These are phyloP conservation scores for Kuraishia hungarica DNA, from an alignment of 805 yeast species.

Conservation along the genomic window DNA sequence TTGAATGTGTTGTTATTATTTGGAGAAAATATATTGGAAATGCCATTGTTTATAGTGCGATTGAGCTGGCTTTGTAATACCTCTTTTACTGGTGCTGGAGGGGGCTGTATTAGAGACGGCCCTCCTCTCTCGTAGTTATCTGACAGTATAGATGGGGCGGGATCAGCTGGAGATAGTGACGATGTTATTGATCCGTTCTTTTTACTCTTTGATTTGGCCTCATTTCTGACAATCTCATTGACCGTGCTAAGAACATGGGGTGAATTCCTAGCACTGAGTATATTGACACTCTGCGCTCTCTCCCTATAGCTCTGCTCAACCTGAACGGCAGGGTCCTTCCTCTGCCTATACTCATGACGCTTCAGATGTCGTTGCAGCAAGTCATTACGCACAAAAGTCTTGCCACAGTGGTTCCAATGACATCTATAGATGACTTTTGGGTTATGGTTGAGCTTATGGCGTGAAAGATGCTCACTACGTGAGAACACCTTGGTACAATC, in stretches of 20 bases:
- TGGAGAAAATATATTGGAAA: too few species aligned
- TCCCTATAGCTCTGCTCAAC: neutral
- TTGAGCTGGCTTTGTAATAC: too few species aligned
- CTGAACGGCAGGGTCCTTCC: slow-evolving; percentile 2
- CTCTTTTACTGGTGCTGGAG: too few species aligned
- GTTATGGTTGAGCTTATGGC: slow-evolving; percentile 57
- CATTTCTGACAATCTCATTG: too few species aligned
- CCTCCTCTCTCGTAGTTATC: too few species aligned
- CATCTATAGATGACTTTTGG: slow-evolving; percentile 49
- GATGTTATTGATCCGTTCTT: too few species aligned
- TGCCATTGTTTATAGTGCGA: too few species aligned
- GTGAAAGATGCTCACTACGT: slow-evolving; percentile 53
- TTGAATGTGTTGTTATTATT: too few species aligned
- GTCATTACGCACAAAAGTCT: slow-evolving; percentile 58
- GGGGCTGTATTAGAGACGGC: too few species aligned
- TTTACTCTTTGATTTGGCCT: too few species aligned
- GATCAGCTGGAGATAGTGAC: too few species aligned
- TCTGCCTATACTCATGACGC: slow-evolving; percentile 26
- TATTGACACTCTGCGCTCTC: neutral
- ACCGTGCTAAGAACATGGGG: neutral
- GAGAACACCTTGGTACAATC: slow-evolving; percentile 50
- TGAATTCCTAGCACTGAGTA: neutral
- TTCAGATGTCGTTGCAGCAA: slow-evolving; percentile 36
- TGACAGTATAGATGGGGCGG: too few species aligned
- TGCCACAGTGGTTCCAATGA: slow-evolving; percentile 37